Conservation (phyloP, 163 green algal species). For the Botryococcus braunii region DNA sequence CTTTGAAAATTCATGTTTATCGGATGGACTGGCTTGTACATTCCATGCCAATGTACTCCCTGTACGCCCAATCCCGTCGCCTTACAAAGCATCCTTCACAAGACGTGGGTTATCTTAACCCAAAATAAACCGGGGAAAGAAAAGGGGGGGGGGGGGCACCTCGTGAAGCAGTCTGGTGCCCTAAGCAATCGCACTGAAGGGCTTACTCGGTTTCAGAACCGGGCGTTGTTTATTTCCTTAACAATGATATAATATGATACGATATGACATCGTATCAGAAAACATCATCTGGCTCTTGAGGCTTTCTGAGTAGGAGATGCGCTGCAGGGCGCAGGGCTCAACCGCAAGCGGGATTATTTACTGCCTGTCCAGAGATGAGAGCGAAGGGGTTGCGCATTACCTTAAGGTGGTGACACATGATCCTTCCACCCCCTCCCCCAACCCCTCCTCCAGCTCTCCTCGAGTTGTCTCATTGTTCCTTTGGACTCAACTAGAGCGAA, state of each 20-base stretch:
- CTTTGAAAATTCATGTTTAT: no score
- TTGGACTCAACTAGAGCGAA: no score
- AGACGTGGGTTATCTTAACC: no score
- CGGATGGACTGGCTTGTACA: no score
- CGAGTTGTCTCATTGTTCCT: no score
- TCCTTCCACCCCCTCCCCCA: no score
- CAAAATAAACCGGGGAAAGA: no score
- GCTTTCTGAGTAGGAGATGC: neutral
- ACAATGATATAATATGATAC: neutral
- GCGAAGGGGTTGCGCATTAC: conserved; percentile 37
- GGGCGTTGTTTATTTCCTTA: neutral
- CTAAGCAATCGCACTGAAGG: neutral
- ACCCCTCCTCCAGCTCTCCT: no score
- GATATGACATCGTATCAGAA: neutral
- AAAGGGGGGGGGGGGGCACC: neutral
- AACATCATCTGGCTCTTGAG: neutral
- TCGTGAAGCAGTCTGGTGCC: neutral
- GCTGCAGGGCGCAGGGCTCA: conserved; percentile 13
- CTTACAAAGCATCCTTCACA: no score
- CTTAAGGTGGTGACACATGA: conserved; percentile 26
- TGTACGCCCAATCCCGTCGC: no score
- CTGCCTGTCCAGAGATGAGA: conserved; percentile 56
- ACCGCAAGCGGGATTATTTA: conserved; percentile 63
- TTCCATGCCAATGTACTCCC: no score
- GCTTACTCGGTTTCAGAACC: neutral